Base-by-base conservation (phyloP, 129 eudicot genomes). In the Saussurea involucrata region DNA sequence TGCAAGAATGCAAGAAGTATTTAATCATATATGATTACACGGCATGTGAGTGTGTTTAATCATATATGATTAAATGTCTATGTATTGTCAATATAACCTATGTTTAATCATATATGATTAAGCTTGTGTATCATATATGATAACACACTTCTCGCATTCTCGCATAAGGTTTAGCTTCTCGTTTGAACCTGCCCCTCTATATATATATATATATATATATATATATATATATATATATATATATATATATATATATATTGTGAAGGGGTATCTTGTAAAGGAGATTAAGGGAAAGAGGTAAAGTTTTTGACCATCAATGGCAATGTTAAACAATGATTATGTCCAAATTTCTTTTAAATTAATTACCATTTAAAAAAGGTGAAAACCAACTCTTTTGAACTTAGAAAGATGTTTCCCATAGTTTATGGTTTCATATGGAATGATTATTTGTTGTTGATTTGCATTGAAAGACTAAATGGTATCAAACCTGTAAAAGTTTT, bases 291-390 rank as follows among this genome's bases (percentile, higher is more conserved):
- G 74, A 71, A 82, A 78, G 77, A 81, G 78, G 78, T 73, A 85
- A 83, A 85, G 79, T 69, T 75, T 77, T 70, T 72, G 84, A 77
- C 85, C 85, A 81, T 76, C 63, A 81, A 88, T 82, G 78, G 83
- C 77, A 81, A 90, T 88, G 88, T 81, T 86, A 66, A 49, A 83
- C 77, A 84, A 90, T 90, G 67, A 90, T 90, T 86, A 72, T 88
- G 97, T 88, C 89, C 68, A 74, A 22, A 44, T 55, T 49, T 63
- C 24, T 76, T 71, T 60, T 60, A 77, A 58, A 58, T 40, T 20
- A 53, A 66, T 67, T 36, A 73, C 44, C 68, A 80, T 53, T 73
- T 63, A 66, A 24, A 53, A 71, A 80, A 80, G 73, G 63, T 66
- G 42, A 2, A 80, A 80, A 80, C 57, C 58, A 77, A 77, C 60